Percentiles rank a stretch among this genome's conserved stretches.
phyloP scores from a whole-genome alignment of 2,329 filamentous ascomycete genomes.

The Orbilia ellipsospora region DNA sequence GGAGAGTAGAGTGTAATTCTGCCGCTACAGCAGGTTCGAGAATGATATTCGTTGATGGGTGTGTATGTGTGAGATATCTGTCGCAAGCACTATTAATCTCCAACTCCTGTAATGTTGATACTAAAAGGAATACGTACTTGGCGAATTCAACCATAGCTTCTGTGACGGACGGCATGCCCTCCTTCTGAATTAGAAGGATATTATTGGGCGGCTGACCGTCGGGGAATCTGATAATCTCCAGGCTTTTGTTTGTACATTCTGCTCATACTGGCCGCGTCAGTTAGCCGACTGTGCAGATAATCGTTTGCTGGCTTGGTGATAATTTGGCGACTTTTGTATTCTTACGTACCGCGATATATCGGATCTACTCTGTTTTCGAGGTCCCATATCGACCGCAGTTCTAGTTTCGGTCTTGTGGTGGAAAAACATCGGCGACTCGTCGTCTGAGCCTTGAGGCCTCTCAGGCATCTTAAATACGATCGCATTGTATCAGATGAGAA shows the following conservation, averaged over 20 bases:
- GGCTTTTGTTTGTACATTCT: constrained; percentile 53
- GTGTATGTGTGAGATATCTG: constrained; percentile 20
- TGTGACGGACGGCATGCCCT: constrained; percentile 64
- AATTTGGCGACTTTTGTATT: too few species aligned
- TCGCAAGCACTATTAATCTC: not conserved
- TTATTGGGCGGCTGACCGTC: constrained; percentile 71
- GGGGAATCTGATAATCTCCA: constrained; percentile 46
- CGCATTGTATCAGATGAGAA: constrained; percentile 10
- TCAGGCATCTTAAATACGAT: constrained; percentile 9
- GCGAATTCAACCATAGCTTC: constrained; percentile 68
- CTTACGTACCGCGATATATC: constrained; percentile 52
- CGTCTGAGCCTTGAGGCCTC: not conserved
- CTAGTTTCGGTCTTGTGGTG: constrained; percentile 15
- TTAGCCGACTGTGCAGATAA: constrained; percentile 16
- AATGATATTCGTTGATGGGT: constrained; percentile 81
- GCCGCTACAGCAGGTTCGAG: constrained; percentile 81
- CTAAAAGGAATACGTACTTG: constrained; percentile 60
- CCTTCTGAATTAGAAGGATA: constrained; percentile 76
- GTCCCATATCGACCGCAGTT: constrained; percentile 54
- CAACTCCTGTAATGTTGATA: not conserved
- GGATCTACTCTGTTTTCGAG: constrained; percentile 36
- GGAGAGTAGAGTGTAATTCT: constrained; percentile 75
- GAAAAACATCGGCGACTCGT: constrained; percentile 29
- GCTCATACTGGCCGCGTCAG: constrained; percentile 37
- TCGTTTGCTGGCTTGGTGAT: too few species aligned